phyloP scores from a whole-genome alignment of 441 rosid species.

The Erysimum cheiri region DNA sequence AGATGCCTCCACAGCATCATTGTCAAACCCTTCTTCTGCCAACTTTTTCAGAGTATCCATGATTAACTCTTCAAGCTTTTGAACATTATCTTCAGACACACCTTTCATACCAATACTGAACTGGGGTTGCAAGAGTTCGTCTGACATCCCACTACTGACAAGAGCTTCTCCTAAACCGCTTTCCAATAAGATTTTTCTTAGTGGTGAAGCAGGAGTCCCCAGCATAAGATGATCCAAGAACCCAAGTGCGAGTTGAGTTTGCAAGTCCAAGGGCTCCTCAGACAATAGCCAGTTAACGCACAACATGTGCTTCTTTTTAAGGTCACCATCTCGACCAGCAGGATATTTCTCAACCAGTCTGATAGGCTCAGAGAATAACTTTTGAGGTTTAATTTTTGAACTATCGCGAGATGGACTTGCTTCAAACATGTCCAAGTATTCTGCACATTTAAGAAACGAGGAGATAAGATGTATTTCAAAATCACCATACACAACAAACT shows the following conservation, averaged over 20 bases:
- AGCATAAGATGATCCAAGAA: conserved; percentile 93
- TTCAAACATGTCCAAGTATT: conserved; percentile 82
- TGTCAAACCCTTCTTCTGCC: conserved; percentile 90
- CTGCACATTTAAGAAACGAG: conserved; percentile 50
- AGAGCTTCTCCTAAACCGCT: conserved; percentile 96
- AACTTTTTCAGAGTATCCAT: conserved; percentile 71
- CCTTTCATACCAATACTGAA: conserved; percentile 92
- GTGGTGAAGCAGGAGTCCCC: conserved; percentile 98
- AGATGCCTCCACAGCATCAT: conserved; percentile 95
- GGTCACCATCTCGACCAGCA: conserved; percentile 81
- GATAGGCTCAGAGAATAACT: conserved; percentile 72
- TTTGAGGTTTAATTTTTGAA: conserved; percentile 66
- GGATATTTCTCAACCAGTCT: conserved; percentile 88
- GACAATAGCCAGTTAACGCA: conserved; percentile 94
- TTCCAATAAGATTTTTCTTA: conserved; percentile 89
- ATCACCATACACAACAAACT: neutral
- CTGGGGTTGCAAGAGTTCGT: conserved; percentile 96
- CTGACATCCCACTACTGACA: conserved; percentile 88
- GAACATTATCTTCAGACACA: conserved; percentile 78
- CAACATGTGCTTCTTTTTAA: conserved; percentile 89
- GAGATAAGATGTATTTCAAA: conserved; percentile 16
- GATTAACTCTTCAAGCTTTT: conserved; percentile 82
- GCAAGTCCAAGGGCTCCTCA: conserved; percentile 82
- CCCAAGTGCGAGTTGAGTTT: conserved; percentile 89
- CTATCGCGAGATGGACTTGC: conserved; percentile 72